Base-by-base conservation (phyloP, 2,329 filamentous ascomycete species). In the Nemania sp. region DNA sequence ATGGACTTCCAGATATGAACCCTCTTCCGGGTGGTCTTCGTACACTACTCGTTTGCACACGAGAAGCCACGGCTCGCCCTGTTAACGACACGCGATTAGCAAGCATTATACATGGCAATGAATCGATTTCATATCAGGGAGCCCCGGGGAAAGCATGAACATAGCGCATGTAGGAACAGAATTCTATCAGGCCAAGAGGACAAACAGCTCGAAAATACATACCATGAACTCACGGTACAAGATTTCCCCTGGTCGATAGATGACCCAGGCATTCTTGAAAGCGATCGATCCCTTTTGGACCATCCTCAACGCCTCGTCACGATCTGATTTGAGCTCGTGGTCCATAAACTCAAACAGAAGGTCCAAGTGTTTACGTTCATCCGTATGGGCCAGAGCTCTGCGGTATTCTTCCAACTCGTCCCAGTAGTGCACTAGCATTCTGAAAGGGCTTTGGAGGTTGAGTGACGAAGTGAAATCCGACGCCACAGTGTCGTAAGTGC, bases 321-420 rank as follows among this genome's bases (percentile, higher is more conserved):
- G 61, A 7, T 60, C 51, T 1, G 59, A 48, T 19, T 61, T 61
- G 15, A 68, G 30, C 47, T 68, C 66, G 28, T 61, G 56, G 1
- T 63, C 44, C 66, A 70, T 70, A 52, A 70, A 68, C 2, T 63
- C 55, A 23, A 68, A 67, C 2, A 70, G 60, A 2, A 68, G 60
- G 22, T 66, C 61, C 2, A 69, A 22, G 36, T 70, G 64, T 22
- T 59, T 40, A 14, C 57, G 56, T 7, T 36, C 44, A 3, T 50
- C 41, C 0, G 31, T 26, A 9, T 59, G 47, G 8, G 45, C 26
- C 4, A 47, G 19, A 12, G 51, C 49, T 12, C 44, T 22, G 15
- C 61, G 63, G 28, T 68, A 65, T 19, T 56, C 52, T 2, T 68
- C 51, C 4, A 70, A 48, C 14, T 62, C 63, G 6, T 67, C 54